Base-by-base conservation (phyloP, 805 yeast species). In the Pichia scutulata region DNA sequence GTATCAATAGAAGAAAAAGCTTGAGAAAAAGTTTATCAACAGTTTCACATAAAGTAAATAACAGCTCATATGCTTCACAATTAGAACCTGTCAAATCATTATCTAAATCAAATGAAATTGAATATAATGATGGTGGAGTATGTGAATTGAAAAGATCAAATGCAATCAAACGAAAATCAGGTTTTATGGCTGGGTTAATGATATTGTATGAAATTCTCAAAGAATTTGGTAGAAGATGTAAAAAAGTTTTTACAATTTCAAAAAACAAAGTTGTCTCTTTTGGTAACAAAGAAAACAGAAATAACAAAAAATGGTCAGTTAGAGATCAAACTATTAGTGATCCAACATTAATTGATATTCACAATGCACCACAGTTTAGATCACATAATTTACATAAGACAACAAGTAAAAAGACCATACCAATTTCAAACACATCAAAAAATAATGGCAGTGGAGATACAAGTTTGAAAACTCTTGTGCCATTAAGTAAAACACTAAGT, bases 151-250 rank as follows among this genome's bases (percentile, higher is more conserved):
- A 56, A 41, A 54, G 70, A 44, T 56, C 66, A 0, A 64, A 64
- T 46, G 70, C 70, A 10, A 58, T 60, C n/a, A 60, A 57, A 46
- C 54, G 70, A 39, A 67, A 62, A 44, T 44, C 54, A 2, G 66
- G 67, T 3, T 63, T 69, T 64, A 43, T 67, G 13, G 55, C 62
- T 2, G 46, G 36, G 19, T 30, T 66, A 7, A 18, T 54, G 3
- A 23, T 23, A 6, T 28, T 62, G 7, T 39, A 59, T 7, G 47
- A 51, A 9, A 46, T 47, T 16, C 16, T 58, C 16, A 61, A 53
- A 41, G n/a, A 23, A 1, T 47, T 43, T 18, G 40, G 54, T 3
- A 53, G 51, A 2, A 57, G 44, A 24, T 53, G 55, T 26, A 62
- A 65, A 63, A 55, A 63, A 18, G 36, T 43, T 16, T 36, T 62